Evolutionary conservation across 73 alveolate genomes (phyloP).

Genomic region (Paraurostyla sp.): DNA sequence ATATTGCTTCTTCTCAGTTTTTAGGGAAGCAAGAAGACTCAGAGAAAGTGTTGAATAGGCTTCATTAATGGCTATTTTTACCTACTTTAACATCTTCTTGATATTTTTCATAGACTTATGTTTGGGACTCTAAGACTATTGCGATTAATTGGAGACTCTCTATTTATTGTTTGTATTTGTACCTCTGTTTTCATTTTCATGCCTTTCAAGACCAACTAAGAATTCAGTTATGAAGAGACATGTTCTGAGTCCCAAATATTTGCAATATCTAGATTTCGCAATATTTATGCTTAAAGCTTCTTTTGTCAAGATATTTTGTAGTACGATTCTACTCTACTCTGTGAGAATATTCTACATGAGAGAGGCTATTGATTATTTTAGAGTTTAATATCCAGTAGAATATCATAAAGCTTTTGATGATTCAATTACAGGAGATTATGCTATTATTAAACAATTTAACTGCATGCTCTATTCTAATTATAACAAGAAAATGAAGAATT

Average conservation of each 20-base stretch:
- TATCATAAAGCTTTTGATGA: constrained; percentile 37
- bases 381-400: neutral
- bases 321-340: neutral
- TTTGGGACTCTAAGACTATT: constrained; percentile 17
- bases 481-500: neutral
- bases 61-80: constrained; percentile 26
- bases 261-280: constrained; percentile 22
- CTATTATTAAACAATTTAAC: neutral
- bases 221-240: constrained; percentile 60
- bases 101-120: neutral
- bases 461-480: constrained; percentile 32
- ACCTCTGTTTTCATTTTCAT: constrained; percentile 51
- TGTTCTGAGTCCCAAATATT: constrained; percentile 52
- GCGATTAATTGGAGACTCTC: neutral
- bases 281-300: neutral
- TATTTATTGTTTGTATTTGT: constrained; percentile 22
- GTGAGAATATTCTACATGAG: constrained; percentile 31
- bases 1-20: constrained; percentile 67
- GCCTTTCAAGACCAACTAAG: constrained; percentile 58
- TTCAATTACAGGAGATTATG: neutral
- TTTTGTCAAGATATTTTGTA: neutral
- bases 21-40: constrained; percentile 65
- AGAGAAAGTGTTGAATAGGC: constrained; percentile 60
- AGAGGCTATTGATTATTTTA: neutral
- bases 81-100: constrained; percentile 14